phyloP scores from a whole-genome alignment of 2,329 filamentous ascomycete genomes.

The Colletotrichum nymphaeae region DNA sequence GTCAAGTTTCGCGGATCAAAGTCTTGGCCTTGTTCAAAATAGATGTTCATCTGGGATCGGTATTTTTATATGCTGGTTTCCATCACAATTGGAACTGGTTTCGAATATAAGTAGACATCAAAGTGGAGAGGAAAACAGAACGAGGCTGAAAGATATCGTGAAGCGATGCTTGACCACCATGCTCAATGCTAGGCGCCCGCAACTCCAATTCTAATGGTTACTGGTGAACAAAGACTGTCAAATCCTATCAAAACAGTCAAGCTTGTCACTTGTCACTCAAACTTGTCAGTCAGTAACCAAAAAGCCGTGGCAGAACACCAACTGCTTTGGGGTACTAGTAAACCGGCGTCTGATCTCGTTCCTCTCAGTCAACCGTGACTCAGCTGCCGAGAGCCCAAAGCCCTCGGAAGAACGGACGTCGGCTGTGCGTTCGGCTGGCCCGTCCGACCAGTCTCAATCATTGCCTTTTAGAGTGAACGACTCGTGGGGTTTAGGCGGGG shows the following conservation, averaged over 20 bases:
- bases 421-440: not conserved
- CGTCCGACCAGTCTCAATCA: conserved; percentile 14
- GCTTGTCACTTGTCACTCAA: not conserved
- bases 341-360: not conserved
- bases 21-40: not conserved
- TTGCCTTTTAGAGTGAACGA: conserved; percentile 22
- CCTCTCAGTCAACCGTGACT: not conserved
- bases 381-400: not conserved
- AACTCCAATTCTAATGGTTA: too few species aligned
- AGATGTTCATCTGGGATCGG: not conserved
- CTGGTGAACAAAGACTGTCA: not conserved
- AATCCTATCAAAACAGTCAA: not conserved
- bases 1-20: not conserved
- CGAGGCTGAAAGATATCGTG: too few species aligned
- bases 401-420: not conserved
- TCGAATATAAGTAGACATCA: too few species aligned
- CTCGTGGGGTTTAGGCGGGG: not conserved
- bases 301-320: not conserved
- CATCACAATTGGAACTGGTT: too few species aligned
- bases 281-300: not conserved
- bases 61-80: too few species aligned
- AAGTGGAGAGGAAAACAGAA: too few species aligned
- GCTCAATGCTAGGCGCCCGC: too few species aligned
- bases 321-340: too few species aligned
- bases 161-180: too few species aligned